Evolutionary conservation across 768 basidiomycete species (phyloP), one percentile per base, ranked within the genome.

Genomic region (Lentinula lateritia): DNA sequence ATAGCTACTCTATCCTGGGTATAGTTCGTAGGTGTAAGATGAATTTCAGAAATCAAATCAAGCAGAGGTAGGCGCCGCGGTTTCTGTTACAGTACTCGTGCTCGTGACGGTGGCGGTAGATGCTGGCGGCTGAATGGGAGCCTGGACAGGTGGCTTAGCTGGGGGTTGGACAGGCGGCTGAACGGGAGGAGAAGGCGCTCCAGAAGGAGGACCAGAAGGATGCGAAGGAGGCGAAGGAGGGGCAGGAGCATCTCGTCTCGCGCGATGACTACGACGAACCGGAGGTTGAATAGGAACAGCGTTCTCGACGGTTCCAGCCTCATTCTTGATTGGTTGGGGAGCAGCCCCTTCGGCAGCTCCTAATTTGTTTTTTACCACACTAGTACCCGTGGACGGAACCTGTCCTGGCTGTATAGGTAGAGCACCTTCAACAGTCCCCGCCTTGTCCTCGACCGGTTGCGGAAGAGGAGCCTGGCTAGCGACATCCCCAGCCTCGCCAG

Each of bases 191-290:
- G 15, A 5, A 5, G 52, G 52, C 3, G 52, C 35, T 18, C 52
- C 35, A 18, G 50, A 12, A n/a, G 28, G 50, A 34, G 50, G 28
- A 6, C 53, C 36, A 18, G 50, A 12, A n/a, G 28, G 50, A 52
- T 32, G 50, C 6, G 50, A 9, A 8, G 50, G 50, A 6, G 53
- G 23, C 32, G 58, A 15, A 39, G 58, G 16, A 12, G 58, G 6
- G 3, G 45, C 6, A 36, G 58, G 45, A 3, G 39, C 58, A 38
- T 39, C 46, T 56, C 54, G 34, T 15, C 38, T 56, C 20, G 54
- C 54, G 41, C 54, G 54, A 56, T 56, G 54, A 43, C 54, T 39
- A 36, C 54, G 54, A 56, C 54, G 54, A 56, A 39, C 41, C 10
- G 38, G 38, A 5, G 9, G n/a, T 15, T 18, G 10, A 6, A 32